Evolutionary conservation across 1,139 yeast species (phyloP).

Genomic region (Schwanniomyces etchellsii): DNA sequence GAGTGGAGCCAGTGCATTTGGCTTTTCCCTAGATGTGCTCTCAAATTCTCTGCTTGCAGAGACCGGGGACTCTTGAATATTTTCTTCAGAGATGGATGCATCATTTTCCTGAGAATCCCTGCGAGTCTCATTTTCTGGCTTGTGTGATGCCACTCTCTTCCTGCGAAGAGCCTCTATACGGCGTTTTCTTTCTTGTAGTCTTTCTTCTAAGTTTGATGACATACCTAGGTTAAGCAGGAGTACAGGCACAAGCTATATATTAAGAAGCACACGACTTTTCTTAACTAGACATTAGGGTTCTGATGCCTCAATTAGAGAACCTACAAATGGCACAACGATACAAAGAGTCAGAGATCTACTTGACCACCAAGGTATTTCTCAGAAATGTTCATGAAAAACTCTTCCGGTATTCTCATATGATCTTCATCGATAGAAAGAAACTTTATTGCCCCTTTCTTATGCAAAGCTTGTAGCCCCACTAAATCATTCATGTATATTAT

Average conservation of each 20-base stretch:
- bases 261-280: no score
- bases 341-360: no score
- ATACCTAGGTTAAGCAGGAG: no score
- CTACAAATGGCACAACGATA: no score
- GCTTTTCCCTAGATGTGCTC: background rate
- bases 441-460: conserved; percentile 36
- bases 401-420: conserved; percentile 62
- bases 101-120: background rate
- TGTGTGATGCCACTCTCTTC: background rate
- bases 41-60: background rate
- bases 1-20: conserved; percentile 6
- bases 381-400: conserved; percentile 35
- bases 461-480: conserved; percentile 52
- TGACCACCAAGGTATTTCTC: conserved; percentile 26
- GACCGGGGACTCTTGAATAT: conserved; percentile 1
- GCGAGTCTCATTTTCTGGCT: background rate
- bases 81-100: conserved; percentile 10
- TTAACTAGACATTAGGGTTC: no score
- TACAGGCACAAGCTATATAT: no score
- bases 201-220: conserved; percentile 6
- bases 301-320: no score
- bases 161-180: conserved; percentile 14
- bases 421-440: conserved; percentile 51
- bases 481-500: conserved; percentile 46
- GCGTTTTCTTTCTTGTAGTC: conserved; percentile 9